These are phyloP conservation scores for Boletus rufocinnamomeus DNA, from an alignment of 768 basidiomycete genomes.

Conservation along the genomic window DNA sequence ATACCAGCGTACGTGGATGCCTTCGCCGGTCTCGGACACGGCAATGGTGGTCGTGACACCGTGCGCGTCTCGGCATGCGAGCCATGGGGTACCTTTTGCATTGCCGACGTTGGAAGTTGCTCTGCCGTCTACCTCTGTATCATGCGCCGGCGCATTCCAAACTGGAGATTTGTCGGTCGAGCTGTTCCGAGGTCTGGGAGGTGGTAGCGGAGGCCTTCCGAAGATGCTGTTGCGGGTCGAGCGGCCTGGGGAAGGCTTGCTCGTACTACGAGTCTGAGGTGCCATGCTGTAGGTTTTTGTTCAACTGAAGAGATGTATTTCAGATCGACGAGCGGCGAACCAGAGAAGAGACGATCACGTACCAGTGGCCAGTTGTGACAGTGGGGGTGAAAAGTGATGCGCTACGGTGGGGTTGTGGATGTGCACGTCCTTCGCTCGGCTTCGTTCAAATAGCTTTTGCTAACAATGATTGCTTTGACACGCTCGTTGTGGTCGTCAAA, in stretches of 20 bases:
- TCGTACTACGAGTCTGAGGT: conserved; percentile 28
- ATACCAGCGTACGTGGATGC: conserved; percentile 23
- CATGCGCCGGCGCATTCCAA: not conserved
- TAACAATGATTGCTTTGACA: conserved; percentile 20
- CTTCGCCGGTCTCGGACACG: conserved; percentile 26
- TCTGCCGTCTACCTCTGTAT: not conserved
- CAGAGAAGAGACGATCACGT: not conserved
- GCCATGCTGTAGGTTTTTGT: conserved; percentile 21
- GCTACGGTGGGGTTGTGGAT: not conserved
- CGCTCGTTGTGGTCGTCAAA: conserved; percentile 5
- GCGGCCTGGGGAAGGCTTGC: conserved; percentile 20
- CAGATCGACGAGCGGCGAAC: not conserved
- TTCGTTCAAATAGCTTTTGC: conserved; percentile 27
- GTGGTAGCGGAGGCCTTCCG: conserved; percentile 16
- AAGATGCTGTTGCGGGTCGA: conserved; percentile 26
- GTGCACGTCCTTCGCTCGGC: not conserved
- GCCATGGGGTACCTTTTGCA: conserved; percentile 11
- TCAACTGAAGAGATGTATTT: not conserved
- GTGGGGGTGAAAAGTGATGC: not conserved
- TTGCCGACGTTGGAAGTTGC: not conserved
- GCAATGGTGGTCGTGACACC: conserved; percentile 15
- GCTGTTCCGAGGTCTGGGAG: conserved; percentile 10
- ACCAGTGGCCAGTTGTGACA: not conserved
- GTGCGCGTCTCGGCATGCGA: conserved; percentile 22
- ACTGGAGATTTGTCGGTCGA: not conserved